Evolutionary conservation across 331 rosid species (phyloP), one percentile per base, ranked within the genome.

Genomic region (Malus hybrid): DNA sequence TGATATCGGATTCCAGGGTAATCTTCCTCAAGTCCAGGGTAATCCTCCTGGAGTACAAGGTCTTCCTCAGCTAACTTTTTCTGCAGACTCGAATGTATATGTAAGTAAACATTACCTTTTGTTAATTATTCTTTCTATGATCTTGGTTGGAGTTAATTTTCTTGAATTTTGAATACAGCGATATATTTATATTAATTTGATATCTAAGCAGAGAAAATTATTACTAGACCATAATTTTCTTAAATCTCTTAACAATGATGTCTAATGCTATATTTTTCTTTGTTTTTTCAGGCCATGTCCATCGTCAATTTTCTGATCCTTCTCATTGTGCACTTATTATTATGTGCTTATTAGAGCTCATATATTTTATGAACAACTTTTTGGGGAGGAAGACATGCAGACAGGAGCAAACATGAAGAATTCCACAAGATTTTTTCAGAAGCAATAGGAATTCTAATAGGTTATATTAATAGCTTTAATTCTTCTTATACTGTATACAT

Each of bases 41-140:
- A 77, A 87, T 80, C 89, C 87, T 36, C 93, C 99, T 22, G 98
- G 97, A 34, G 66, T 88, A 8, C 83, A 88, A n/a, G 90, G 93
- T 18, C 89, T 87, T 36, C 95, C 97, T n/a, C 87, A 70, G 81
- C 57, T 87, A 75, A 74, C 79, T 66, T 77, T 86, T 71, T 67
- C 83, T 69, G 82, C 90, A 28, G 81, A 80, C 20, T 89, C 89
- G 54, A 68, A 74, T 31, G 76, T 79, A 36, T 80, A 78, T 19
- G 97, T 93, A 78, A 88, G 96, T 39, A 18, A 4, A 56, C 16
- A 6, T 22, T 44, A 11, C 8, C 32, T 14, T 63, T 29, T 27
- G 67, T 29, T 63, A 15, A 28, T 7, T 27, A 6, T 18, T 65
- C 44, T 70, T 71, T 0, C 8, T 22, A 6, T 9, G 46, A 10